Conservation (phyloP, 2,329 filamentous ascomycete species). For the Sphaerostilbella broomeana region DNA sequence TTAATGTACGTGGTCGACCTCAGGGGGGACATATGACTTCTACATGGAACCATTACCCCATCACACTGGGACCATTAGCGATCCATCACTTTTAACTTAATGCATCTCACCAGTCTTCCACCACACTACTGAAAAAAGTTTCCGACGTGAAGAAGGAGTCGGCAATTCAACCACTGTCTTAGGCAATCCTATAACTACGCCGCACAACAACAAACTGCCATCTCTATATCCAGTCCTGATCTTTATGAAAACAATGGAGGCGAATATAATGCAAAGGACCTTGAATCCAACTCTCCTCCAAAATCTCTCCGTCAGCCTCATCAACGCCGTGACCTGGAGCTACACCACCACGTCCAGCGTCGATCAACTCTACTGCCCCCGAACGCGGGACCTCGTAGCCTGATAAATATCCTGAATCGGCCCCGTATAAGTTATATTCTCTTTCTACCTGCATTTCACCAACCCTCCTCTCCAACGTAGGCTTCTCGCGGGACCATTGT, state of each 20-base stretch:
- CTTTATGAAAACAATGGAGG: too few species aligned
- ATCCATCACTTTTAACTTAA: too few species aligned
- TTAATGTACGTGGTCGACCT: too few species aligned
- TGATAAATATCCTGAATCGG: slow-evolving; percentile 40
- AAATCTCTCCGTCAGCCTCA: slow-evolving; percentile 39
- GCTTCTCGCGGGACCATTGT: slow-evolving; percentile 36
- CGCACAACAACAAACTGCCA: not conserved
- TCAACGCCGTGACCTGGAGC: slow-evolving; percentile 46
- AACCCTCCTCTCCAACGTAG: slow-evolving; percentile 45
- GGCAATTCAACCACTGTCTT: slow-evolving; percentile 1
- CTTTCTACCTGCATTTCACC: slow-evolving; percentile 42
- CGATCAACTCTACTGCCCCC: slow-evolving; percentile 47
- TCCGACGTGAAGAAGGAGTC: too few species aligned
- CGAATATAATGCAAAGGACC: too few species aligned
- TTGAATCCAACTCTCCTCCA: too few species aligned
- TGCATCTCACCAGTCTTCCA: too few species aligned
- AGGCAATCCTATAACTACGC: not conserved
- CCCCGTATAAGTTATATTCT: slow-evolving; percentile 44
- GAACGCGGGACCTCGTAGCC: slow-evolving; percentile 27
- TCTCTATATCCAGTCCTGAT: too few species aligned
- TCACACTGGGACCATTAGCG: too few species aligned
- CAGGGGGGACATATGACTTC: too few species aligned
- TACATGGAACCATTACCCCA: too few species aligned
- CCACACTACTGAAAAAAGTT: too few species aligned
- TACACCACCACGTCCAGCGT: slow-evolving; percentile 43